Evolutionary conservation across 2,329 filamentous ascomycete genomes (phyloP).

Genomic region (Fusarium sambucinum): DNA sequence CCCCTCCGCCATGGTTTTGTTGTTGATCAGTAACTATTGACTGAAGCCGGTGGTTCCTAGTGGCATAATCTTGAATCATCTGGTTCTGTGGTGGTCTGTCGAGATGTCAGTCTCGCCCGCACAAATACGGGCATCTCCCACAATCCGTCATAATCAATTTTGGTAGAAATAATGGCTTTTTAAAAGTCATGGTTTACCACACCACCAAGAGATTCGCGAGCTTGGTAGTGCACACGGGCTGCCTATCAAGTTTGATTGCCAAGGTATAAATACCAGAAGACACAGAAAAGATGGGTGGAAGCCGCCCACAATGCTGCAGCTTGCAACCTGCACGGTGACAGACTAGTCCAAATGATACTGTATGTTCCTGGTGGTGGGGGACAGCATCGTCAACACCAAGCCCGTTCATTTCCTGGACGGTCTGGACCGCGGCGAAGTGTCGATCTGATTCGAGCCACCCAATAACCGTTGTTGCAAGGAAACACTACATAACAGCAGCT

Average conservation of each 20-base stretch:
- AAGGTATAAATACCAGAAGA: conserved; percentile 23
- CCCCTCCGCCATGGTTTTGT: conserved; percentile 12
- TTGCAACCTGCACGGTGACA: conserved; percentile 25
- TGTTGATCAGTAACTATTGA: conserved; percentile 11
- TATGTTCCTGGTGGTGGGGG: conserved; percentile 33
- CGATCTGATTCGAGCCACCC: conserved; percentile 38
- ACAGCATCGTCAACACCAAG: conserved; percentile 28
- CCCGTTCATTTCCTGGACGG: conserved; percentile 34
- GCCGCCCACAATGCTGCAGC: conserved; percentile 23
- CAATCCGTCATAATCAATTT: background rate
- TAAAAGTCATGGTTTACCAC: conserved; percentile 23
- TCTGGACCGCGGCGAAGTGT: conserved; percentile 45
- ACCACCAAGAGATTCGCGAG: conserved; percentile 45
- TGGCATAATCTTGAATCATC: background rate
- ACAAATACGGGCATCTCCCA: background rate
- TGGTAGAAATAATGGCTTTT: background rate
- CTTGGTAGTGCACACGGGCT: conserved; percentile 29
- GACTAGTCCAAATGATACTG: conserved; percentile 22
- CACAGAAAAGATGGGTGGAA: conserved; percentile 22
- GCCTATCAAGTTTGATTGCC: conserved; percentile 36
- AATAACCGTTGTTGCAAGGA: conserved; percentile 26
- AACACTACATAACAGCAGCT: conserved; percentile 30
- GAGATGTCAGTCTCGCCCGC: background rate
- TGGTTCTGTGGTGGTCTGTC: background rate
- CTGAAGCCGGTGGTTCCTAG: background rate